These are phyloP conservation scores for Salix brachista DNA, from an alignment of 345 rosid species.

Conservation along the genomic window DNA sequence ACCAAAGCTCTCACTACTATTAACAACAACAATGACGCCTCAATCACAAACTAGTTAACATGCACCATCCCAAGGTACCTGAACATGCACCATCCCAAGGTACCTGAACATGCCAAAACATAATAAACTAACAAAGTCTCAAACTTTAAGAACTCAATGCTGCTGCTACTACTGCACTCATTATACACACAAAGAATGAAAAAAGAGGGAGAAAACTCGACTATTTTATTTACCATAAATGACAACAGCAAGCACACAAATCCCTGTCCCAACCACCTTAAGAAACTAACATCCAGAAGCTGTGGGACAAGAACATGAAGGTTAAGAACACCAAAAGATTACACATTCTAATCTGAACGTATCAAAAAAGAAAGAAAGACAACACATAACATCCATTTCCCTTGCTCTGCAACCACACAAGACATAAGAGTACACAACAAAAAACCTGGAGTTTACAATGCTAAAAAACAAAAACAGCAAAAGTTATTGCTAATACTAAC, in stretches of 20 bases:
- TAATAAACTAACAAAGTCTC: background rate
- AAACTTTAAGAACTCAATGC: constrained; percentile 1
- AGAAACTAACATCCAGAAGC: constrained; percentile 20
- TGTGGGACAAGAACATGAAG: background rate
- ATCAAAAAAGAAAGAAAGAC: background rate
- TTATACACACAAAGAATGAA: background rate
- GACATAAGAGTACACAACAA: background rate
- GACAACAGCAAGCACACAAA: constrained; percentile 9
- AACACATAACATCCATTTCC: background rate
- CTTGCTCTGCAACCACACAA: background rate
- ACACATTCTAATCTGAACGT: background rate
- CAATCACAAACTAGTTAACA: background rate
- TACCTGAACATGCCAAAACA: background rate
- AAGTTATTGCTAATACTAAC: background rate
- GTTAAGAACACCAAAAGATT: background rate
- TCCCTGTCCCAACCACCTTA: constrained; percentile 11
- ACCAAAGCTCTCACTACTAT: background rate
- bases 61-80: background rate
- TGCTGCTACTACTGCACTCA: background rate
- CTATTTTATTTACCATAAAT: constrained; percentile 23
- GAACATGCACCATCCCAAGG: background rate
- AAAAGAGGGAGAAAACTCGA: background rate
- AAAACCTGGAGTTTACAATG: background rate
- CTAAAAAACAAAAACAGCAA: background rate
- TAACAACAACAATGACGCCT: background rate